Evolutionary conservation across 2,329 filamentous ascomycete genomes (phyloP), one percentile per base, ranked within the genome.

Genomic region (Elsinoe necatrix): DNA sequence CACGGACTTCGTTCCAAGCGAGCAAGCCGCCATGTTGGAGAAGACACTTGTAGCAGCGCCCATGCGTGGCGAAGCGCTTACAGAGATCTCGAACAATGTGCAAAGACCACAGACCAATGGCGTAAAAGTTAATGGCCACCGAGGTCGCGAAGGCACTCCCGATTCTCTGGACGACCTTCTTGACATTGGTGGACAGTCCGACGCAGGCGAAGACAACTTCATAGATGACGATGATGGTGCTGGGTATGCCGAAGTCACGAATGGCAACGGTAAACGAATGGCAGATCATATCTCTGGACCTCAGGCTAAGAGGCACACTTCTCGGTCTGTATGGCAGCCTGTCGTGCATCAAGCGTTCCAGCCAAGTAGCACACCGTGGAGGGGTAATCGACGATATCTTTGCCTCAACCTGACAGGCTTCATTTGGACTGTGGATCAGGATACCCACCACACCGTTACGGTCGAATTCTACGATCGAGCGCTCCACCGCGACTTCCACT

Each of bases 381-480:
- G 89, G 60, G 93, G 93, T 1, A 93, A 95, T 69, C 80, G 93
- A 61, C 89, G 92, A 67, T 95, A 98, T 67, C 79, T 98, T 0
- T 95, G 89, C 66, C 80, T 97, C 39, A 97, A 97, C 67, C 75
- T 98, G 58, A 88, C 91, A 55, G 93, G 95, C 0, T 93, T 95
- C 66, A 88, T 96, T 7, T 98, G 93, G 89, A 97, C 92, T 0
- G 89, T 98, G 16, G 88, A 95, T 63, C 93, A 98, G 71, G 91
- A 96, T 66, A 87, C 86, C 0, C 83, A 78, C 58, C 70, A 97
- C 68, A 98, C 93, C 1, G 85, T 98, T 9, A 96, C 91, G 0
- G 91, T 97, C 1, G 93, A 97, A 66, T 98, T 98, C 69, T 96
- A 97, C 69, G 95, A 98, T 69, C 86, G 90, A 58, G 90, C 95